These are phyloP conservation scores for Thraustochytrium striatum DNA, from an alignment of 352 stramenopile species.

Conservation along the genomic window DNA sequence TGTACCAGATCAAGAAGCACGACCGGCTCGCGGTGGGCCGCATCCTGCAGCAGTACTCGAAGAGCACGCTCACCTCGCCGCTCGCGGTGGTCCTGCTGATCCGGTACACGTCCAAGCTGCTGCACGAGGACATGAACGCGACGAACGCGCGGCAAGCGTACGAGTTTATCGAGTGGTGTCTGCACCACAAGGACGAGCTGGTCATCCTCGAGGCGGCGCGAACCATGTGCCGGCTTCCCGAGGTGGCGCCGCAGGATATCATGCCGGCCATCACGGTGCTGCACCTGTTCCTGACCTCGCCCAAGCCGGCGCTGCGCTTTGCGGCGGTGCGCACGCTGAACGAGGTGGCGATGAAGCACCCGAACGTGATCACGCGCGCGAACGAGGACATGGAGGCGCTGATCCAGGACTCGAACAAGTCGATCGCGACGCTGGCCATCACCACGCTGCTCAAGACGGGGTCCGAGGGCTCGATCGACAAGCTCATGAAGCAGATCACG, in stretches of 20 bases:
- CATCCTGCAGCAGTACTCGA: constrained; percentile 42
- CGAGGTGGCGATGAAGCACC: constrained; percentile 78
- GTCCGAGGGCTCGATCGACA: constrained; percentile 88
- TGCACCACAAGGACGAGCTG: constrained; percentile 96
- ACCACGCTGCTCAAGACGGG: constrained; percentile 98
- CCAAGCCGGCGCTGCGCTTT: constrained; percentile 91
- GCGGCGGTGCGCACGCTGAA: constrained; percentile 92
- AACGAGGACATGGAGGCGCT: constrained; percentile 98
- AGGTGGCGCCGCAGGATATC: constrained; percentile 89
- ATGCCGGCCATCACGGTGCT: constrained; percentile 93
- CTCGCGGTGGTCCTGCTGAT: constrained; percentile 94
- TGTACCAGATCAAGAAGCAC: constrained; percentile 98
- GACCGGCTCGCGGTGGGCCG: constrained; percentile 91
- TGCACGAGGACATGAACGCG: constrained; percentile 68
- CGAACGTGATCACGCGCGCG: constrained; percentile 90
- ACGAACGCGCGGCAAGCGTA: constrained; percentile 61
- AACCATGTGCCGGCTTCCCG: constrained; percentile 88
- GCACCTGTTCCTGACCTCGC: constrained; percentile 86
- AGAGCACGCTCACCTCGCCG: constrained; percentile 56
- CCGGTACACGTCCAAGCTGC: constrained; percentile 85
- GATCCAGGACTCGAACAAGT: constrained; percentile 93
- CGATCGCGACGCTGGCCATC: constrained; percentile 96
- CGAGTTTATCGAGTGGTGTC: constrained; percentile 86
- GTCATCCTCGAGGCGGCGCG: constrained; percentile 98
- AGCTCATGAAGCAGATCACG: constrained; percentile 85